Conservation (phyloP, 2,329 filamentous ascomycete genomes). For the Trichoderma sp. region DNA sequence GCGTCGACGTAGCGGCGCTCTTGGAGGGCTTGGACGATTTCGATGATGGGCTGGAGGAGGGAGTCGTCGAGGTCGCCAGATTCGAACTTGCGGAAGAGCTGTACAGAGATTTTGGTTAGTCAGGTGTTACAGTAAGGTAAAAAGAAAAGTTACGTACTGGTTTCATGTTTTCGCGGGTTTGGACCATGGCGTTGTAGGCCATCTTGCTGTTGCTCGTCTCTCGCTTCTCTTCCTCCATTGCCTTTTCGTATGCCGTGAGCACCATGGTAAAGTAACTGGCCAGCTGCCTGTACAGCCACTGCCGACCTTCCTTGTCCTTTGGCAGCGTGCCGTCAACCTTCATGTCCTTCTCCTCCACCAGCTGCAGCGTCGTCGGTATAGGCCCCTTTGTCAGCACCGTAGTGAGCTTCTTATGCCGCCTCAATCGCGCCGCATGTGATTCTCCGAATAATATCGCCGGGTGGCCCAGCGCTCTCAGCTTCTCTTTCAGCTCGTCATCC, state of each 20-base stretch:
- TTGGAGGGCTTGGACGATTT: constrained; percentile 91
- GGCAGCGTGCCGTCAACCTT: constrained; percentile 70
- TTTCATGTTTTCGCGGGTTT: constrained; percentile 83
- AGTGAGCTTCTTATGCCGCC: constrained; percentile 70
- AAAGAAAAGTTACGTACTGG: constrained; percentile 54
- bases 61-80: constrained; percentile 76
- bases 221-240: constrained; percentile 67
- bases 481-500: constrained; percentile 69
- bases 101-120: not conserved
- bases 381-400: constrained; percentile 71
- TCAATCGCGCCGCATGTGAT: constrained; percentile 67
- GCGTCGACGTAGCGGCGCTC: constrained; percentile 92
- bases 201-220: constrained; percentile 78
- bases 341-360: constrained; percentile 86
- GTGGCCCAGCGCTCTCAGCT: constrained; percentile 72
- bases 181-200: constrained; percentile 82
- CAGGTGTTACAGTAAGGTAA: not conserved
- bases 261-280: constrained; percentile 97
- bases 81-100: constrained; percentile 88
- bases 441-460: constrained; percentile 83
- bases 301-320: constrained; percentile 65
- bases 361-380: constrained; percentile 81
- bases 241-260: constrained; percentile 82
- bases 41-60: constrained; percentile 79
- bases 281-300: constrained; percentile 82